phyloP scores from a whole-genome alignment of 345 rosid species.

The Arabis hirsuta region DNA sequence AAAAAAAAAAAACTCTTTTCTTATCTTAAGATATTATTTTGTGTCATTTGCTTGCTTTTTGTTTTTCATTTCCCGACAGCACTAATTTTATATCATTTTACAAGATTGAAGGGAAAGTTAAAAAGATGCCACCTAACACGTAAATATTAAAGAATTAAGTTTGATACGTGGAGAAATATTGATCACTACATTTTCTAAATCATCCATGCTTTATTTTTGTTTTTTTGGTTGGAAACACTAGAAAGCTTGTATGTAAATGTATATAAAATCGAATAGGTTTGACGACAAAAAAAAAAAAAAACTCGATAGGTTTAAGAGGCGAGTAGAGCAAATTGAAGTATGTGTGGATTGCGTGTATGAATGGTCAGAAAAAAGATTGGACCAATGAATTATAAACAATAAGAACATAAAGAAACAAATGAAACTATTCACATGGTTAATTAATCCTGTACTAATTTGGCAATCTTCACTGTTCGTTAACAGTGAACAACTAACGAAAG shows the following conservation, averaged over 20 bases:
- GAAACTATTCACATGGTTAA: conserved; percentile 38
- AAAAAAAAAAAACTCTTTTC: conserved; percentile 36
- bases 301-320: neutral
- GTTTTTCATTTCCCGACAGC: conserved; percentile 46
- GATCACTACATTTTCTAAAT: conserved; percentile 25
- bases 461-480: conserved; percentile 36
- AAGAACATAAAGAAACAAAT: conserved; percentile 20
- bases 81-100: conserved; percentile 31
- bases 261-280: neutral
- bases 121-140: conserved; percentile 38
- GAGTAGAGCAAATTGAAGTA: neutral
- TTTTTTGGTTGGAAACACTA: neutral
- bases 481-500: conserved; percentile 46
- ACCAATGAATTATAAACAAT: conserved; percentile 6
- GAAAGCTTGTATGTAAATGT: conserved; percentile 16
- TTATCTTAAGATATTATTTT: conserved; percentile 20
- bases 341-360: conserved; percentile 31
- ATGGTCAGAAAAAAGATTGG: neutral
- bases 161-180: conserved; percentile 37
- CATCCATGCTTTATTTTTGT: neutral
- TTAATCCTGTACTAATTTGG: conserved; percentile 42
- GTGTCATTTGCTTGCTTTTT: conserved; percentile 43
- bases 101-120: conserved; percentile 36
- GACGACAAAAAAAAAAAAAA: too few species aligned
- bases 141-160: conserved; percentile 24